A percentile compares a stretch with the other conserved stretches of the same genome.
Evolutionary conservation across 768 basidiomycete genomes (phyloP).

Genomic region (Podaxis pistillaris): DNA sequence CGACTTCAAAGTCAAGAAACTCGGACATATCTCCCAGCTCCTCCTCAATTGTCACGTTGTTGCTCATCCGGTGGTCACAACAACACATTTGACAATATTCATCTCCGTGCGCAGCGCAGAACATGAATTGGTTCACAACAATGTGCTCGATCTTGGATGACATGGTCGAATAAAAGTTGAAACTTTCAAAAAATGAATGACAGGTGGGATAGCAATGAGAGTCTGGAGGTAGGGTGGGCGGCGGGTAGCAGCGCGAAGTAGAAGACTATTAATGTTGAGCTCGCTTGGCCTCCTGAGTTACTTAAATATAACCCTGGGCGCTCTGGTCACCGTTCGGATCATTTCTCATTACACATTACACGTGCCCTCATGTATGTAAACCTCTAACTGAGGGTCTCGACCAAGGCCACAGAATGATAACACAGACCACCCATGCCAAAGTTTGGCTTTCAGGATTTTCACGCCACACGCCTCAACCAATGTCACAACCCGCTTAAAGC

Average conservation of each 20-base stretch:
- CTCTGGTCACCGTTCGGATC: background rate
- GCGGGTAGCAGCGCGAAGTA: background rate
- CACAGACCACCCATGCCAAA: no score
- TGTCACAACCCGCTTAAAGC: no score
- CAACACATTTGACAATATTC: slow-evolving; percentile 30
- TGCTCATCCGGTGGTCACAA: slow-evolving; percentile 32
- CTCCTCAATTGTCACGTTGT: slow-evolving; percentile 30
- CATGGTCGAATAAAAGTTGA: background rate
- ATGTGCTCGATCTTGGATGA: slow-evolving; percentile 17
- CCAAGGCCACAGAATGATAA: no score
- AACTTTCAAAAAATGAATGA: background rate
- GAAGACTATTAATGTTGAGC: slow-evolving; percentile 1
- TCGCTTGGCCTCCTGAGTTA: background rate
- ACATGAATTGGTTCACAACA: slow-evolving; percentile 31
- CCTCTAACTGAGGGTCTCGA: no score
- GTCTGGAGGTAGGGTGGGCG: background rate
- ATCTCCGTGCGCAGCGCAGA: slow-evolving; percentile 31
- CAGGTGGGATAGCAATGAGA: background rate
- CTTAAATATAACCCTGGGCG: slow-evolving; percentile 7
- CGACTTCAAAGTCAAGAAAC: slow-evolving; percentile 17
- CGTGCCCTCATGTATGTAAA: background rate
- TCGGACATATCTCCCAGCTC: slow-evolving; percentile 22
- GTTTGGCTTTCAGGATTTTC: background rate
- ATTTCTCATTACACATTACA: background rate
- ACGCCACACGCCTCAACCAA: background rate